phyloP scores from a whole-genome alignment of 192 early-diverging fungal species.

The Coemansia sp. region DNA sequence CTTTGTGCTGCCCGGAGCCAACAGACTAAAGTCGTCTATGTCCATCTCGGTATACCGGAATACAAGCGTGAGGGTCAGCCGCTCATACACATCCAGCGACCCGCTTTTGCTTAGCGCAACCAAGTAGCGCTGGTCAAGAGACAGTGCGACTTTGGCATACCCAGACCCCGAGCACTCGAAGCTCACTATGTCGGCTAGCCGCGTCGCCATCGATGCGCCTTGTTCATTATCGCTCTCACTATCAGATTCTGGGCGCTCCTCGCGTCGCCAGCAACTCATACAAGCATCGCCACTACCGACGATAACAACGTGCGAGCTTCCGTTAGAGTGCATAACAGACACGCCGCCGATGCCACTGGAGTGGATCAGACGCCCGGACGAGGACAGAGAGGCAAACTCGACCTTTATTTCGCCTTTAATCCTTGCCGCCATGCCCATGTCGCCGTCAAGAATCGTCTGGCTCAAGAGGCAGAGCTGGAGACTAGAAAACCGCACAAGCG shows the following conservation, averaged over 20 bases:
- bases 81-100: conserved; percentile 41
- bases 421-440: conserved; percentile 28
- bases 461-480: conserved; percentile 26
- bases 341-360: conserved; percentile 18
- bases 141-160: conserved; percentile 24
- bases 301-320: conserved; percentile 20
- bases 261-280: conserved; percentile 44
- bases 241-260: not conserved
- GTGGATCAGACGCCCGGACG: conserved; percentile 11
- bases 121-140: conserved; percentile 30
- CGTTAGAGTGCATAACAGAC: conserved; percentile 18
- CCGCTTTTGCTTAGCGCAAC: conserved; percentile 37
- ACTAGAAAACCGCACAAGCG: conserved; percentile 35
- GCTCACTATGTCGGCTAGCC: conserved; percentile 31
- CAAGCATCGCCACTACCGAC: conserved; percentile 29
- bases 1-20: conserved; percentile 1
- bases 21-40: conserved; percentile 40
- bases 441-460: conserved; percentile 28
- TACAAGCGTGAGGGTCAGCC: conserved; percentile 43
- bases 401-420: conserved; percentile 29
- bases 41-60: conserved; percentile 30
- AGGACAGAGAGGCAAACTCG: conserved; percentile 19
- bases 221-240: not conserved
- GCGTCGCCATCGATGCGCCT: not conserved
- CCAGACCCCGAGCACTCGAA: conserved; percentile 25